Base-by-base conservation (phyloP, 2,329 filamentous ascomycete species). In the Chrysoporthe puriensis region DNA sequence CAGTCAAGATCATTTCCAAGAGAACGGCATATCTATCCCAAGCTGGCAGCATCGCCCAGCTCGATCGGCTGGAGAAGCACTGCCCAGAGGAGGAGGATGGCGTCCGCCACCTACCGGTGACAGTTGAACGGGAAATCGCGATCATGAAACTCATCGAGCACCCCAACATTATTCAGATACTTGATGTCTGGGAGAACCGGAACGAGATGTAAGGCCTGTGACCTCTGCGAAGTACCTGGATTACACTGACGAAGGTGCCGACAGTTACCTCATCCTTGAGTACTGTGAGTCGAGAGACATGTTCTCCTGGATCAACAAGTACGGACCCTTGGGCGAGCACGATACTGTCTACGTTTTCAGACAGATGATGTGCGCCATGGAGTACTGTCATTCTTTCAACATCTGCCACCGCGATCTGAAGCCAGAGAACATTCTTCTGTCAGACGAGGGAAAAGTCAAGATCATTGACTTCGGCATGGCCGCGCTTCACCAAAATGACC, bases 401-500 rank as follows among this genome's bases (percentile, higher is more conserved):
- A 97, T 99, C 71, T 97, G 94, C 76, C 96, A 99, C 76, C 91
- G 96, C 34, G 96, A 99, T 73, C 84, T 99, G 64, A 99, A 99
- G 79, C 96, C 94, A 0, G 96, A 99, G 79, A 99, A 99, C 74
- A 97, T 99, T 58, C 84, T 99, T 21, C 85, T 99, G 62, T 94
- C 94, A 67, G 83, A 83, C 3, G 83, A 90, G 59, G 86, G 90
- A 64, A 89, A 92, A 67, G 89, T 98, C 77, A 99, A 98, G 80
- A 90, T 99, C 73, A 95, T 95, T 63, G 96, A 99, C 78, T 99
- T 99, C 78, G 95, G 96, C 54, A 97, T 99, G 94, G 96, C 96
- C 57, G 95, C 95, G 3, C 84, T 98, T 54, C 88, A 90, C 71
- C 95, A 98, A 77, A 92, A 92, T 3, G 86, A 88, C 34, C 90